phyloP scores from a whole-genome alignment of 2,329 filamentous ascomycete species.

The Monosporascus ibericus region DNA sequence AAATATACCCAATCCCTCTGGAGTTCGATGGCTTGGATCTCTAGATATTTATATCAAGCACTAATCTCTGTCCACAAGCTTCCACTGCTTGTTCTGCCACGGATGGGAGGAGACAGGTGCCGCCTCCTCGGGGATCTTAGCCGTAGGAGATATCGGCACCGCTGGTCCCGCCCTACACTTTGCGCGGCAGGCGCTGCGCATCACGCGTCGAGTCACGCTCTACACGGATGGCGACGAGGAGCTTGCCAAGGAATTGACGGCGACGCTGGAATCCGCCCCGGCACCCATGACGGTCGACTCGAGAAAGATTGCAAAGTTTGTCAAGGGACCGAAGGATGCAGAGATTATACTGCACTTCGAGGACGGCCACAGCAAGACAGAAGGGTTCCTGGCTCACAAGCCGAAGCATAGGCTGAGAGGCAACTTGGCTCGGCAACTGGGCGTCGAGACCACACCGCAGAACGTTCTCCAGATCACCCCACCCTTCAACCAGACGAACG shows the following conservation, averaged over 20 bases:
- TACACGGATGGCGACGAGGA: neutral
- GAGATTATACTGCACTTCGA: slow-evolving; percentile 1
- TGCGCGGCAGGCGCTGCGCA: too few species aligned
- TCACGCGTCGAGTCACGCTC: too few species aligned
- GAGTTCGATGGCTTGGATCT: neutral
- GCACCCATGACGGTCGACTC: slow-evolving; percentile 6
- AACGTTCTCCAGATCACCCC: slow-evolving; percentile 1
- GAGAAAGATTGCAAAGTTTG: slow-evolving; percentile 3
- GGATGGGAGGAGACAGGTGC: too few species aligned
- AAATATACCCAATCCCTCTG: neutral
- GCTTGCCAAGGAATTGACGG: slow-evolving; percentile 3
- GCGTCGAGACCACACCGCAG: slow-evolving; percentile 4
- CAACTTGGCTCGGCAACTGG: slow-evolving; percentile 6
- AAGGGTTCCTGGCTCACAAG: slow-evolving; percentile 10
- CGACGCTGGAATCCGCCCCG: slow-evolving; percentile 1
- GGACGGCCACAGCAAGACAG: slow-evolving; percentile 1
- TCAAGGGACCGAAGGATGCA: slow-evolving; percentile 1
- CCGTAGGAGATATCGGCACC: too few species aligned
- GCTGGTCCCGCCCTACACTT: too few species aligned
- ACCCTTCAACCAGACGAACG: slow-evolving; percentile 9
- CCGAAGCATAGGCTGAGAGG: slow-evolving; percentile 8
- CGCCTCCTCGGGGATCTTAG: too few species aligned
- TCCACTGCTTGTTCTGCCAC: slow-evolving; percentile 3
- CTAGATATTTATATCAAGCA: neutral
- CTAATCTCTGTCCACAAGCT: neutral